A percentile compares a stretch with the other conserved stretches of the same genome.
Conservation (phyloP, 169 alveolate species). For the Perkinsus olseni region DNA sequence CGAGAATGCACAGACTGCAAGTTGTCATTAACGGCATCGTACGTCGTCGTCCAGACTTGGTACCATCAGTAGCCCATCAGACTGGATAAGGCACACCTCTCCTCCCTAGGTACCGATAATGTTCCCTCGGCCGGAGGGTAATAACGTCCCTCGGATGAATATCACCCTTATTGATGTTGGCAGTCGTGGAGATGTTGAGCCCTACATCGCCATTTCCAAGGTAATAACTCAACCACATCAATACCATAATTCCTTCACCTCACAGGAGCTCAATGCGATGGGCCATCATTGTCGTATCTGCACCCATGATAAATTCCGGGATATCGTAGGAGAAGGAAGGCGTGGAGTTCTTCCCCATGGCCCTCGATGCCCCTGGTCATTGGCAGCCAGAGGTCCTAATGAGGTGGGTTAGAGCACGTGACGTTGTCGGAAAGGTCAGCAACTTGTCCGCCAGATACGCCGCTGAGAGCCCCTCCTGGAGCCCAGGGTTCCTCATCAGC, state of each 20-base stretch:
- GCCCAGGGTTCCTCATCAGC: neutral
- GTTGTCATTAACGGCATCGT: neutral
- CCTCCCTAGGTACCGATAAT: neutral
- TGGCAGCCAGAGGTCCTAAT: neutral
- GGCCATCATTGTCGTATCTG: neutral
- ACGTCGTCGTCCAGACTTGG: neutral
- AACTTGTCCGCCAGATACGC: neutral
- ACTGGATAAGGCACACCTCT: too few species aligned
- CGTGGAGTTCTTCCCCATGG: neutral
- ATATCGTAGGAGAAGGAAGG: neutral
- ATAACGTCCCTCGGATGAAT: neutral
- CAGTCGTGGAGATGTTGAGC: conserved; percentile 2
- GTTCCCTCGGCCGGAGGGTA: neutral
- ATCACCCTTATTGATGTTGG: neutral
- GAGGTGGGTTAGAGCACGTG: neutral
- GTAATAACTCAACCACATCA: neutral
- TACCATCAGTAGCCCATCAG: neutral
- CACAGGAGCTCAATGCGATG: neutral
- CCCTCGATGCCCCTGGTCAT: neutral
- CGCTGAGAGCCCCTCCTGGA: neutral
- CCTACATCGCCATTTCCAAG: neutral
- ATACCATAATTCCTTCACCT: neutral
- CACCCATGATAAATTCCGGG: neutral
- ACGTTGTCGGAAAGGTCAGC: neutral
- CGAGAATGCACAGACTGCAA: neutral